These are phyloP conservation scores for Isabelozyma heimii DNA, from an alignment of 805 yeast genomes.

Conservation along the genomic window DNA sequence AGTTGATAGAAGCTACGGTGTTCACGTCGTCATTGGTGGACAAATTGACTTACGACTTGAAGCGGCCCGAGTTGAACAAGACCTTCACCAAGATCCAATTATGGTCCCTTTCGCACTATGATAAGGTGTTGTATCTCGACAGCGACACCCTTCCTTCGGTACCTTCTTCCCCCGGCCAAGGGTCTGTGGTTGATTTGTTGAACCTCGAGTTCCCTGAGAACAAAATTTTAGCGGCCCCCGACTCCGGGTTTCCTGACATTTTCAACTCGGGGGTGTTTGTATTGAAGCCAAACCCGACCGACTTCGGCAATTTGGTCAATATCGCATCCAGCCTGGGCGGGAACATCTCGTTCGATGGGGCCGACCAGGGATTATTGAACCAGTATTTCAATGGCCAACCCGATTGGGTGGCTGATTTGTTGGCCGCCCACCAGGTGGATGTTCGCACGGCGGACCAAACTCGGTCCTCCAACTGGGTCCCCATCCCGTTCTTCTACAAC, in stretches of 20 bases:
- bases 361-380: slow-evolving; percentile 88
- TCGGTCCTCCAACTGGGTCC: slow-evolving; percentile 50
- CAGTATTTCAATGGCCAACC: slow-evolving; percentile 57
- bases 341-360: slow-evolving; percentile 66
- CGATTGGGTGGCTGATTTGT: slow-evolving; percentile 31
- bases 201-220: slow-evolving; percentile 17
- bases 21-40: slow-evolving; percentile 20
- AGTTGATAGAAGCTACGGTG: slow-evolving; percentile 24
- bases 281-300: slow-evolving; percentile 47
- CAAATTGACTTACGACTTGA: slow-evolving; percentile 31
- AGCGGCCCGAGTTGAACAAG: slow-evolving; percentile 51
- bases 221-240: slow-evolving; percentile 60
- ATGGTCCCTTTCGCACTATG: slow-evolving; percentile 45
- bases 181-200: slow-evolving; percentile 27
- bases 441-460: neutral
- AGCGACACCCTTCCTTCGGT: slow-evolving; percentile 56
- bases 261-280: slow-evolving; percentile 80
- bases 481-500: slow-evolving; percentile 78
- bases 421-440: slow-evolving; percentile 1
- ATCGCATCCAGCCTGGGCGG: slow-evolving; percentile 16
- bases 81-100: slow-evolving; percentile 56
- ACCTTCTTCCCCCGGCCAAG: slow-evolving; percentile 12
- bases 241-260: slow-evolving; percentile 89
- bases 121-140: slow-evolving; percentile 57
- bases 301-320: slow-evolving; percentile 39